phyloP scores from a whole-genome alignment of 805 yeast species.

The Candida nemodendra region DNA sequence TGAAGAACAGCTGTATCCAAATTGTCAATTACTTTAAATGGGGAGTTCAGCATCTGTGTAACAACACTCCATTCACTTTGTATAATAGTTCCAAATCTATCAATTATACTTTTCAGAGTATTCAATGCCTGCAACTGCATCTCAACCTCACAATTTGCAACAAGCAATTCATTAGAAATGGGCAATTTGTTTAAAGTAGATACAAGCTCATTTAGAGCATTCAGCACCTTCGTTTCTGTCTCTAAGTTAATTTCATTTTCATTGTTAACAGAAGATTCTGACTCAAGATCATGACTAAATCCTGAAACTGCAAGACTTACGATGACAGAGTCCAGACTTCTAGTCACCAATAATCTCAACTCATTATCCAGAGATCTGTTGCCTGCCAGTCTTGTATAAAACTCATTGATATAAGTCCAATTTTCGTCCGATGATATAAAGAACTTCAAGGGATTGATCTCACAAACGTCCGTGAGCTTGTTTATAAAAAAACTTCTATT shows the following conservation, averaged over 20 bases:
- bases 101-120: constrained; percentile 70
- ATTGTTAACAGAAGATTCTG: constrained; percentile 3
- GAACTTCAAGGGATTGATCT: constrained; percentile 52
- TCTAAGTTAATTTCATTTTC: constrained; percentile 15
- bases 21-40: constrained; percentile 46
- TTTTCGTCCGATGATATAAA: constrained; percentile 39
- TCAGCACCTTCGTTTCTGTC: constrained; percentile 50
- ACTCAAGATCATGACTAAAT: constrained; percentile 24
- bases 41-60: constrained; percentile 58
- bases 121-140: constrained; percentile 60
- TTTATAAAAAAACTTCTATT: constrained; percentile 56
- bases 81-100: constrained; percentile 66
- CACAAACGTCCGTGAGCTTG: constrained; percentile 50
- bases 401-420: constrained; percentile 49
- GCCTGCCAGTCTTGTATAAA: constrained; percentile 45
- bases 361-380: constrained; percentile 43
- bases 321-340: constrained; percentile 52
- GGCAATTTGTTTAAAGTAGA: constrained; percentile 38
- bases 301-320: constrained; percentile 41
- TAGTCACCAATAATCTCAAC: constrained; percentile 47
- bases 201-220: constrained; percentile 47
- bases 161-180: constrained; percentile 40
- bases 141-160: constrained; percentile 62
- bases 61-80: constrained; percentile 68
- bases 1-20: constrained; percentile 22